These are phyloP conservation scores for Aspergillus coremiiformis DNA, from an alignment of 495 filamentous ascomycete genomes.

Conservation along the genomic window DNA sequence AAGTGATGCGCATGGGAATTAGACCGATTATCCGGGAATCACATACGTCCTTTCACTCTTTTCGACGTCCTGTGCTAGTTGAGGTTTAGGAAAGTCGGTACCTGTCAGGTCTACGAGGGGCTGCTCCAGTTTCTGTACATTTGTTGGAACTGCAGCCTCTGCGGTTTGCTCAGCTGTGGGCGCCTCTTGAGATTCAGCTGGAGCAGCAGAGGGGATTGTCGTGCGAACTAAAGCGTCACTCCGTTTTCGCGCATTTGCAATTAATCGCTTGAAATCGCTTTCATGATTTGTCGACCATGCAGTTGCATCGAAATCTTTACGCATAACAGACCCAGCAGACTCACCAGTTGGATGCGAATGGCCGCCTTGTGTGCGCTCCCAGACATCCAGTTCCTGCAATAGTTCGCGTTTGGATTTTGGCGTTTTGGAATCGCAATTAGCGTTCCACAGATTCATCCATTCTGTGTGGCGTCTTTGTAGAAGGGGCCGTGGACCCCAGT, in stretches of 20 bases:
- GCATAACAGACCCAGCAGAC: conserved; percentile 45
- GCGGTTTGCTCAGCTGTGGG: background rate
- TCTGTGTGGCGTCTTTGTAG: conserved; percentile 79
- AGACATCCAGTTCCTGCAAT: conserved; percentile 66
- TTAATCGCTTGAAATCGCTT: conserved; percentile 64
- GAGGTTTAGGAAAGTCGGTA: background rate
- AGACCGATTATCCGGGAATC: background rate
- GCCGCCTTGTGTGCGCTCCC: conserved; percentile 69
- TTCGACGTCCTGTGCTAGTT: background rate
- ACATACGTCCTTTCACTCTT: conserved; percentile 2
- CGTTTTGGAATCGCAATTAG: conserved; percentile 77
- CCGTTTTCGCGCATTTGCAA: conserved; percentile 57
- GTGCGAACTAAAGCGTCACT: conserved; percentile 25
- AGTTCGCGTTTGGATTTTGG: conserved; percentile 66
- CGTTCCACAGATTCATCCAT: conserved; percentile 94
- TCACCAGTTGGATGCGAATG: conserved; percentile 19
- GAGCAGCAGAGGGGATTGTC: conserved; percentile 19
- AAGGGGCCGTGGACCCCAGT: conserved; percentile 53
- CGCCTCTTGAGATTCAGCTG: conserved; percentile 1
- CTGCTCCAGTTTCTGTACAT: background rate
- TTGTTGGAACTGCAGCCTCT: background rate
- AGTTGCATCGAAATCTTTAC: conserved; percentile 74
- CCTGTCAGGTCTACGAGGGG: conserved; percentile 2
- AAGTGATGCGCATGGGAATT: background rate
- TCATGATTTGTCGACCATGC: conserved; percentile 70